Conservation (phyloP, 352 stramenopile species). For the Pythium dissimile region DNA sequence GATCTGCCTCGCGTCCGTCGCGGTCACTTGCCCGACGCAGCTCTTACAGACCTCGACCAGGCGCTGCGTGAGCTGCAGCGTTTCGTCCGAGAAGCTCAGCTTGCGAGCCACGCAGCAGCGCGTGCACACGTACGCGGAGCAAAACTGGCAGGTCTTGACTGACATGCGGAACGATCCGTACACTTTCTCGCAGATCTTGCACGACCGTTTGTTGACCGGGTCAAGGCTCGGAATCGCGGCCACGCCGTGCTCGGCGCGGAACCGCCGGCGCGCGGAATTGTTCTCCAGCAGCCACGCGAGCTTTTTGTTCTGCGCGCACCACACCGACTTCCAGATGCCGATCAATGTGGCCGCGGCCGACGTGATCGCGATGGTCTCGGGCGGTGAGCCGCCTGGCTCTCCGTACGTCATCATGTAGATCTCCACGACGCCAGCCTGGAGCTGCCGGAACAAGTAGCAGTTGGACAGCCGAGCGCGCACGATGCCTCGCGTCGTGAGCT, state of each 20-base stretch:
- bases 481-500: not conserved
- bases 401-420: constrained; percentile 21
- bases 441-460: constrained; percentile 10
- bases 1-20: constrained; percentile 1
- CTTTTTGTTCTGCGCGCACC: constrained; percentile 29
- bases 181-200: constrained; percentile 1
- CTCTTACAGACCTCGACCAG: constrained; percentile 13
- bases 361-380: constrained; percentile 14
- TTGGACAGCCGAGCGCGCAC: constrained; percentile 6
- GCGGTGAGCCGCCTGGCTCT: constrained; percentile 18
- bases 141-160: constrained; percentile 7
- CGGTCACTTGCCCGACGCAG: constrained; percentile 3
- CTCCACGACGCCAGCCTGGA: constrained; percentile 18
- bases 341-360: constrained; percentile 20
- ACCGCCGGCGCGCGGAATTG: not conserved
- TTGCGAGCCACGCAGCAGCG: constrained; percentile 6
- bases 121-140: constrained; percentile 14
- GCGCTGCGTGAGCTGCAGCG: constrained; percentile 1
- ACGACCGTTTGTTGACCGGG: not conserved
- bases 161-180: constrained; percentile 5
- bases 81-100: not conserved
- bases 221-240: not conserved
- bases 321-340: constrained; percentile 19
- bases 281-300: constrained; percentile 18
- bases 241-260: not conserved